Conservation (phyloP, 768 basidiomycete genomes). For the Boletus speciosus region DNA sequence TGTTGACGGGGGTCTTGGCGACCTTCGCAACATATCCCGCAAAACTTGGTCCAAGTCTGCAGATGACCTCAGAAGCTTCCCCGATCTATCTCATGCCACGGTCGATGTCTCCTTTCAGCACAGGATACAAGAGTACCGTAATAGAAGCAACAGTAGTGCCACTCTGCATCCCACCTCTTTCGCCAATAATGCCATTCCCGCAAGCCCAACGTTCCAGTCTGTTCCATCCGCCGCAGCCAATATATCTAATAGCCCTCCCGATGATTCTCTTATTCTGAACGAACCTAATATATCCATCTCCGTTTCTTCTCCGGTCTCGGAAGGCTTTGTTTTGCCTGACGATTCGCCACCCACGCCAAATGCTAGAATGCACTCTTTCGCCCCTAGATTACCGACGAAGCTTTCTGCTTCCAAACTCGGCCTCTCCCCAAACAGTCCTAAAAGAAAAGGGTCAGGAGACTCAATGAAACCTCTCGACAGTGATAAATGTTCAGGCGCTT, state of each 20-base stretch:
- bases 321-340: conserved; percentile 31
- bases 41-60: conserved; percentile 78
- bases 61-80: conserved; percentile 68
- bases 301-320: conserved; percentile 42
- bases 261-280: conserved; percentile 15
- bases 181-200: conserved; percentile 23
- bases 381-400: conserved; percentile 69
- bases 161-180: conserved; percentile 42
- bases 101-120: conserved; percentile 54
- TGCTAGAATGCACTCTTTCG: conserved; percentile 65
- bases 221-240: conserved; percentile 36
- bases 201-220: conserved; percentile 38
- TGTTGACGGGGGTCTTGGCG: conserved; percentile 46
- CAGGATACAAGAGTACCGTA: conserved; percentile 62
- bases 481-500: conserved; percentile 15
- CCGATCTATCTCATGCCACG: conserved; percentile 32
- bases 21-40: conserved; percentile 65
- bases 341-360: conserved; percentile 45
- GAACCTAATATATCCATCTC: conserved; percentile 45
- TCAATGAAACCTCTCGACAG: conserved; percentile 32
- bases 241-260: conserved; percentile 21
- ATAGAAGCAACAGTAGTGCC: conserved; percentile 53
- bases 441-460: conserved; percentile 49
- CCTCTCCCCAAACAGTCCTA: conserved; percentile 48
- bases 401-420: conserved; percentile 52